Base-by-base conservation (phyloP, 2,329 filamentous ascomycete genomes). In the Ascochyta lentis region DNA sequence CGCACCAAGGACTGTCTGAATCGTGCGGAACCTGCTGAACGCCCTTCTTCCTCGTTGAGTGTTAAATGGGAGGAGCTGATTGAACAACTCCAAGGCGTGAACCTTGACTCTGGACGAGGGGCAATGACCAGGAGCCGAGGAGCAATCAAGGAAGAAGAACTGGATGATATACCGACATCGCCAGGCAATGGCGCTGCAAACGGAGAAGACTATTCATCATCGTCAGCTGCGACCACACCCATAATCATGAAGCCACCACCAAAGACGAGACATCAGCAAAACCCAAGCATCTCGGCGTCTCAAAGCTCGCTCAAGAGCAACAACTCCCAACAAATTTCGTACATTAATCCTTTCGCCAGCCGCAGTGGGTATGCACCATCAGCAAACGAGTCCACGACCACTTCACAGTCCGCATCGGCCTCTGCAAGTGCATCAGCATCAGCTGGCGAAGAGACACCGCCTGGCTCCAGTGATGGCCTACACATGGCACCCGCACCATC, bases 61-160 rank as follows among this genome's bases (percentile, higher is more conserved):
- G 76, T 81, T 48, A 77, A 79, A 27, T 84, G 81, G 81, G 81
- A 83, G 59, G 81, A 83, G 53, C 71, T 84, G 12, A 80, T 83
- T 16, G 81, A 83, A 58, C 74, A 78, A 50, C 73, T 81, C 34
- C 73, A 77, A 47, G 70, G 68, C 7, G 64, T 71, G 13, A 68
- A 62, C 19, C 67, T 75, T 19, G 70, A 76, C 46, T 49, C 66
- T 19, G 56, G 65, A 51, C 61, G 73, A 54, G 69, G 70, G 27
- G 71, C 69, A 31, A 68, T 71, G 33, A 73, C 72, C 15, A 58
- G 70, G 34, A 73, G 69, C 37, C 66, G 69, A 31, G 58, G 57
- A 16, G 61, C 65, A 7, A 72, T 67, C 24, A 61, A 56, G 31
- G 67, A 66, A 60, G 68, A 67, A 47, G 67, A 71, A 27, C 16